Conservation (phyloP, 139 green algal genomes). For the Trebouxia sp. region DNA sequence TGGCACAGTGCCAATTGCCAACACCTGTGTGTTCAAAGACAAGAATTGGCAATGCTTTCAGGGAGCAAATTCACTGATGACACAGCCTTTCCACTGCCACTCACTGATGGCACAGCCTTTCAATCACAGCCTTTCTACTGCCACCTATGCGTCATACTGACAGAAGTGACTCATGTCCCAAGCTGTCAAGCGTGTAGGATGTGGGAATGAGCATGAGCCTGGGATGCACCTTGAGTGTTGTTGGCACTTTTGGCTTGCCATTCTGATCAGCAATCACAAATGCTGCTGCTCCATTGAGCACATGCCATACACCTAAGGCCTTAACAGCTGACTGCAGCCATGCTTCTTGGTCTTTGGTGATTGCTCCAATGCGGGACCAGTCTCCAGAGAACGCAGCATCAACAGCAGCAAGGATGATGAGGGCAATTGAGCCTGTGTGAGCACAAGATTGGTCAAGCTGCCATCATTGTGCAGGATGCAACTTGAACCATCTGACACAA, state of each 20-base stretch:
- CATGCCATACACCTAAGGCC: not conserved
- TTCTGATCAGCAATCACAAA: constrained; percentile 3
- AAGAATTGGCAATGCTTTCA: not conserved
- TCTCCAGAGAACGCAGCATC: constrained; percentile 36
- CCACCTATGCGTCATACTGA: no score
- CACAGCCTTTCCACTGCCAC: no score
- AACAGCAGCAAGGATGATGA: constrained; percentile 15
- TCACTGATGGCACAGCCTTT: no score
- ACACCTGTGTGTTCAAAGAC: constrained; percentile 1
- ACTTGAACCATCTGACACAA: no score
- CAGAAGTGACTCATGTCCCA: no score
- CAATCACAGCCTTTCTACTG: no score
- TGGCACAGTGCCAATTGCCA: constrained; percentile 17
- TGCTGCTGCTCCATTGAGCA: not conserved
- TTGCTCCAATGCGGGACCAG: constrained; percentile 35
- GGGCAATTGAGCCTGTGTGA: constrained; percentile 12
- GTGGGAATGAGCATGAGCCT: no score
- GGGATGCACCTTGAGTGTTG: constrained; percentile 3
- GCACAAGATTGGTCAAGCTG: not conserved
- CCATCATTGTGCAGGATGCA: no score
- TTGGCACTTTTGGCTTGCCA: not conserved
- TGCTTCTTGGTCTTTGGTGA: constrained; percentile 27
- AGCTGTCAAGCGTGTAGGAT: no score
- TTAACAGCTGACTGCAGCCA: constrained; percentile 12
- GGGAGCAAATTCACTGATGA: not conserved